phyloP scores from a whole-genome alignment of 495 filamentous ascomycete genomes.

The Rhypophila decipiens region DNA sequence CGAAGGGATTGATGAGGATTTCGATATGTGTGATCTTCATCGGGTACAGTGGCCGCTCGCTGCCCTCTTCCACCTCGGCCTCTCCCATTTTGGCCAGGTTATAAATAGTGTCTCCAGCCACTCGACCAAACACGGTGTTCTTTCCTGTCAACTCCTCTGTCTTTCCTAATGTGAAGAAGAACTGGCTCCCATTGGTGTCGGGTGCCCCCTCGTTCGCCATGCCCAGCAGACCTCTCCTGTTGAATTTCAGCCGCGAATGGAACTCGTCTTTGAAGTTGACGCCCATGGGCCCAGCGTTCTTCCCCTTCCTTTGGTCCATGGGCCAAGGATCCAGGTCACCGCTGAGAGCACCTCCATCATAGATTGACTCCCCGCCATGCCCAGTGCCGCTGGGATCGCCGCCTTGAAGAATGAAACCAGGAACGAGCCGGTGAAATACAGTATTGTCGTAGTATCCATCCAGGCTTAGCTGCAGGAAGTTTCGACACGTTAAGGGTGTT shows the following conservation, averaged over 20 bases:
- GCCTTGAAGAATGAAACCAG: constrained; percentile 89
- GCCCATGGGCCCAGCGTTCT: constrained; percentile 44
- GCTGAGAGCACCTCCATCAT: constrained; percentile 74
- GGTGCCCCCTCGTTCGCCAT: constrained; percentile 80
- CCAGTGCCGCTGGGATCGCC: constrained; percentile 82
- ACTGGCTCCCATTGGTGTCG: constrained; percentile 87
- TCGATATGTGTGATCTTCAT: constrained; percentile 72
- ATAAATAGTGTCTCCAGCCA: constrained; percentile 92
- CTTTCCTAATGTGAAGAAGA: constrained; percentile 85
- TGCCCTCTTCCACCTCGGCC: constrained; percentile 68
- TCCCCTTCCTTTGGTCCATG: constrained; percentile 55
- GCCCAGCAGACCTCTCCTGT: constrained; percentile 79
- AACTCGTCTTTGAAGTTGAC: constrained; percentile 81
- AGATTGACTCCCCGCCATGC: constrained; percentile 84
- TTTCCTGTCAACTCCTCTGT: constrained; percentile 78
- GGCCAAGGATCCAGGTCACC: constrained; percentile 53
- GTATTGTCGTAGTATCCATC: constrained; percentile 93
- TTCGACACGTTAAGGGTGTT: constrained; percentile 81
- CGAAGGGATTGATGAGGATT: constrained; percentile 83
- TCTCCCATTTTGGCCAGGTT: constrained; percentile 91
- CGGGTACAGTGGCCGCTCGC: constrained; percentile 84
- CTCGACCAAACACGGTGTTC: constrained; percentile 89
- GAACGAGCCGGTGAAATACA: constrained; percentile 87
- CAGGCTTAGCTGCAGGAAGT: constrained; percentile 91
- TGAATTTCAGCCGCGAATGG: constrained; percentile 87